A percentile compares a stretch with the other conserved stretches of the same genome.
These are phyloP conservation scores for Collybia sp. DNA, from an alignment of 768 basidiomycete species.

Conservation along the genomic window DNA sequence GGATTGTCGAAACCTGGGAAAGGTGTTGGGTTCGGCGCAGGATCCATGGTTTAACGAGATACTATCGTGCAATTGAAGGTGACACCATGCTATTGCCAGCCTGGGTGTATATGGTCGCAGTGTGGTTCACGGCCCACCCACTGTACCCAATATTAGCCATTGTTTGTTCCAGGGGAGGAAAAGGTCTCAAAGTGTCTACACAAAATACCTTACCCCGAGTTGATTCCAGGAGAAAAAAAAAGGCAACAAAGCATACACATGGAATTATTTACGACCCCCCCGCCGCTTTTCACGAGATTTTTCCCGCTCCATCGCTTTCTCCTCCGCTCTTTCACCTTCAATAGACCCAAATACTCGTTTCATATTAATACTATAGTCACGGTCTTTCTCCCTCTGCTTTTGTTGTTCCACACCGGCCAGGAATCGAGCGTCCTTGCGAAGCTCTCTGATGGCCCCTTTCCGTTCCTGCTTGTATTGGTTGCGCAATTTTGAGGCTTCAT, in stretches of 20 bases:
- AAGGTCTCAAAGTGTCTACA: too few relatives aligned
- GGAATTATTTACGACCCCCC: conserved; percentile 66
- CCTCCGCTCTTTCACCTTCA: conserved; percentile 88
- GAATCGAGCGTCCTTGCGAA: conserved; percentile 94
- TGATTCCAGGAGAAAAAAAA: too few relatives aligned
- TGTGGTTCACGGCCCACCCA: too few relatives aligned
- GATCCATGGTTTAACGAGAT: conserved; percentile 14
- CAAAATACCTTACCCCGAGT: too few relatives aligned
- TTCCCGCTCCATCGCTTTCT: conserved; percentile 87
- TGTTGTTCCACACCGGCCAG: conserved; percentile 84
- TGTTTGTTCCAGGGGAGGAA: too few relatives aligned
- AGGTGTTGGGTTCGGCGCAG: conserved; percentile 18
- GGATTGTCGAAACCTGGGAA: conserved; percentile 26
- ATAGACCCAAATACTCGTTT: conserved; percentile 73
- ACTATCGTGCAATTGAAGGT: too few relatives aligned
- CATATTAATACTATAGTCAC: conserved; percentile 75
- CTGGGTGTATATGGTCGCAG: too few relatives aligned
- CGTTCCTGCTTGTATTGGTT: conserved; percentile 90
- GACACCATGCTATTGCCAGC: too few relatives aligned
- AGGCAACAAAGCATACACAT: too few relatives aligned
- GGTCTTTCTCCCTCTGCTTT: conserved; percentile 83
- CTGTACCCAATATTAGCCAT: too few relatives aligned
- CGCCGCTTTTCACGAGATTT: conserved; percentile 74
- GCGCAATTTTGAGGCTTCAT: conserved; percentile 81
- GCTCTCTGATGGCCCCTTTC: conserved; percentile 94